Conservation (phyloP, 2,329 filamentous ascomycete species). For the Coniochaeta sp. region DNA sequence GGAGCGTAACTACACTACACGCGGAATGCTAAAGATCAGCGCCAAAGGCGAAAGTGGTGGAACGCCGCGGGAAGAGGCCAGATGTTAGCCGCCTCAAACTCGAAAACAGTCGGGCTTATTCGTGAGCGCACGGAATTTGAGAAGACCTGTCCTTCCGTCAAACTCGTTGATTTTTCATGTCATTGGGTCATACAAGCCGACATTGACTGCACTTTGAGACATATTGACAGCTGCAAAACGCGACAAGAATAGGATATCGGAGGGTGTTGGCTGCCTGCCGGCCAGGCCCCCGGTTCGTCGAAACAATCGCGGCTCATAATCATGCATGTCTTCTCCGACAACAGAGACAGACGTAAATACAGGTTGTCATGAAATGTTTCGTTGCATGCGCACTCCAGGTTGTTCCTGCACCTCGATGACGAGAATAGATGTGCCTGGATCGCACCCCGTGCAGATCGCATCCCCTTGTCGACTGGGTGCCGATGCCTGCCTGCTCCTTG, state of each 20-base stretch:
- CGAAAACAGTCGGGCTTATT: background rate
- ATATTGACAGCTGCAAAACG: background rate
- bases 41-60: background rate
- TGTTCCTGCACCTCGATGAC: background rate
- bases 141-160: background rate
- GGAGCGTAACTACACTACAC: background rate
- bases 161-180: background rate
- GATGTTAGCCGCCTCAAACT: background rate
- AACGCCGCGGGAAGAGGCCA: background rate
- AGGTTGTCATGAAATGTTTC: background rate
- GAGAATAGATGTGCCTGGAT: slow-evolving; percentile 1
- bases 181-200: background rate
- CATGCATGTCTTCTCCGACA: background rate
- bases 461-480: background rate
- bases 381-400: background rate
- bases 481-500: background rate
- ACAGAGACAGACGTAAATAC: too few relatives aligned
- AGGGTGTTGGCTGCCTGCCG: background rate
- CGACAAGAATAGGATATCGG: background rate
- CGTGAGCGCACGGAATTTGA: background rate
- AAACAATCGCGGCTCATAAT: background rate
- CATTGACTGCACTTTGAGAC: background rate
- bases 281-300: background rate
- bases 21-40: background rate
- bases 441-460: background rate